These are phyloP conservation scores for Suillus luteus DNA, from an alignment of 768 basidiomycete genomes.

Conservation along the genomic window DNA sequence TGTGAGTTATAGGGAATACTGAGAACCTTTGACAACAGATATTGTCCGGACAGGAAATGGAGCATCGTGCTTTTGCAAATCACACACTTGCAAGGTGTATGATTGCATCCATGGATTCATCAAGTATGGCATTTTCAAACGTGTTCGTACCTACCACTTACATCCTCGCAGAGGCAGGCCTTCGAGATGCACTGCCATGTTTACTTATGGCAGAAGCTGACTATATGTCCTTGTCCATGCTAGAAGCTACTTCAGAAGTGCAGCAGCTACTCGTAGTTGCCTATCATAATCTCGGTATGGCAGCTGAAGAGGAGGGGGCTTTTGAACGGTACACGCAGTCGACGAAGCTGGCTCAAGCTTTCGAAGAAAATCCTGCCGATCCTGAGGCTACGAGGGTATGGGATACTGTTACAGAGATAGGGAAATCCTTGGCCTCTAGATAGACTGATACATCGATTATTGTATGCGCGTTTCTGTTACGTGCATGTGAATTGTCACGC, in stretches of 20 bases:
- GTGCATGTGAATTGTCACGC: conserved; percentile 22
- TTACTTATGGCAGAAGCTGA: conserved; percentile 67
- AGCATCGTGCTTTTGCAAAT: conserved; percentile 75
- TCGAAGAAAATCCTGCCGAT: conserved; percentile 50
- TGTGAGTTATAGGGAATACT: not conserved
- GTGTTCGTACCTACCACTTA: conserved; percentile 6
- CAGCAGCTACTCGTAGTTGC: conserved; percentile 72
- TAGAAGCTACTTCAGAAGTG: conserved; percentile 61
- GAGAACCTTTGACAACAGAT: conserved; percentile 44
- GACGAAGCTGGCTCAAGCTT: conserved; percentile 39
- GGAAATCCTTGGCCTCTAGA: conserved; percentile 50
- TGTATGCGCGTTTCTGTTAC: conserved; percentile 19
- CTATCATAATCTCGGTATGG: conserved; percentile 67
- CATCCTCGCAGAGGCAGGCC: conserved; percentile 31
- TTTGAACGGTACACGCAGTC: conserved; percentile 52
- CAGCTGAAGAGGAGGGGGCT: conserved; percentile 53
- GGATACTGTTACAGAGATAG: conserved; percentile 59
- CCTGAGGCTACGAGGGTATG: conserved; percentile 56
- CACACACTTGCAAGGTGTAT: conserved; percentile 76
- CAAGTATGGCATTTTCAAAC: conserved; percentile 37
- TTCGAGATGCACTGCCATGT: conserved; percentile 61
- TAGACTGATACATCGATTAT: conserved; percentile 17
- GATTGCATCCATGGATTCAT: conserved; percentile 54
- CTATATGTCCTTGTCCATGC: conserved; percentile 59
- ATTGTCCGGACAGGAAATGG: conserved; percentile 69